Percentiles rank a stretch among this genome's conserved stretches.
These are phyloP conservation scores for Skeletonema tropicum DNA, from an alignment of 108 stramenopile species.

Conservation along the genomic window DNA sequence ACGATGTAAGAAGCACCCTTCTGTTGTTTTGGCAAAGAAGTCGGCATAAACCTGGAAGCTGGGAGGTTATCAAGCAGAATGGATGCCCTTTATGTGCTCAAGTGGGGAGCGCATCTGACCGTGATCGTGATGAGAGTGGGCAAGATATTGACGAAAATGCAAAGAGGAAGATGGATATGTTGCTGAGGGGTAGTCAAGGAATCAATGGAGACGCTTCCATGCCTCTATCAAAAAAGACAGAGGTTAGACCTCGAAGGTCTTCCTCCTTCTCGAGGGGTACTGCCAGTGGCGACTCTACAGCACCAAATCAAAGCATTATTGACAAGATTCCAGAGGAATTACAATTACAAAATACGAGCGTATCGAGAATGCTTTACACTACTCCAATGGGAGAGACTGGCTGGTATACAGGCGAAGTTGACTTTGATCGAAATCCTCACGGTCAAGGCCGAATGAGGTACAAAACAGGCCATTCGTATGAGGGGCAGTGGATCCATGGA, in stretches of 20 bases:
- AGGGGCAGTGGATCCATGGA: constrained; percentile 44
- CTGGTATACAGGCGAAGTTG: constrained; percentile 57
- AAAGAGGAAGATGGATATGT: constrained; percentile 4
- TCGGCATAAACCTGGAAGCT: background rate
- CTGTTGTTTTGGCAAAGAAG: constrained; percentile 11
- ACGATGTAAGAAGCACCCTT: constrained; percentile 14
- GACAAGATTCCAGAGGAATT: background rate
- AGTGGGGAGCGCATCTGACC: background rate
- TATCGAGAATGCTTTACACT: constrained; percentile 20
- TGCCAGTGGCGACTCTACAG: background rate
- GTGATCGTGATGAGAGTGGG: background rate
- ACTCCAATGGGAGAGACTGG: constrained; percentile 68
- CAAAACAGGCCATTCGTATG: constrained; percentile 57
- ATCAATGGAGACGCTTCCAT: background rate
- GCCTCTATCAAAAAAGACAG: too few relatives aligned
- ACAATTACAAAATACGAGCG: background rate
- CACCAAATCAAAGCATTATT: too few relatives aligned
- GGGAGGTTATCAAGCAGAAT: constrained; percentile 6
- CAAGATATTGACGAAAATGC: background rate
- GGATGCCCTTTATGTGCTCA: background rate
- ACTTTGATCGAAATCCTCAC: constrained; percentile 46
- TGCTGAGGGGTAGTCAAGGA: too few relatives aligned
- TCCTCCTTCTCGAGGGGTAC: too few relatives aligned
- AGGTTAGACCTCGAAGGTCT: too few relatives aligned
- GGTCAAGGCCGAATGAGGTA: constrained; percentile 67